These are phyloP conservation scores for Pholiota microspora DNA, from an alignment of 768 basidiomycete species.

Conservation along the genomic window DNA sequence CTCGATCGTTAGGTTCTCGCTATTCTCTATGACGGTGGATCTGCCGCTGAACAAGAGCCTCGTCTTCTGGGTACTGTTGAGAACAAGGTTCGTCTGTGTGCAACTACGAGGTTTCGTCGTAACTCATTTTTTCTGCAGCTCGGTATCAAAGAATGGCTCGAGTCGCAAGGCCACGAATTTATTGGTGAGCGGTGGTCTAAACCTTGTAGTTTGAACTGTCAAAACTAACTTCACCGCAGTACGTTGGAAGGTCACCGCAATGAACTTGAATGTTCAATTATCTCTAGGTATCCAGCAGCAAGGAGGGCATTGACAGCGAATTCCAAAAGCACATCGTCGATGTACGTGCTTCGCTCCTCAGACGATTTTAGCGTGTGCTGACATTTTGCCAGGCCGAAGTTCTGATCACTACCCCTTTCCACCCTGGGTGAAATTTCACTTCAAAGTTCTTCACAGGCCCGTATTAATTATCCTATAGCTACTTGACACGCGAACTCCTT, in stretches of 20 bases:
- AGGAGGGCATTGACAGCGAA: constrained; percentile 78
- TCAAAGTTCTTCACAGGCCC: background rate
- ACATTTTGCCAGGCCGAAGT: constrained; percentile 59
- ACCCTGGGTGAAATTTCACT: constrained; percentile 51
- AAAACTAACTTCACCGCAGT: background rate
- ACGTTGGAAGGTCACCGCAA: background rate
- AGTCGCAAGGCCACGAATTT: constrained; percentile 70
- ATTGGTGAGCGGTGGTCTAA: constrained; percentile 46
- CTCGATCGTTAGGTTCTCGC: constrained; percentile 61
- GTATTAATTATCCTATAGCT: constrained; percentile 28
- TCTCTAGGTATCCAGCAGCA: constrained; percentile 68
- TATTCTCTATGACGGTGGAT: constrained; percentile 68
- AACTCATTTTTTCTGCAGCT: constrained; percentile 41
- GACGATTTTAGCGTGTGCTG: background rate
- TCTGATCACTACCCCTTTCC: constrained; percentile 83
- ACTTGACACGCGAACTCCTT: constrained; percentile 71
- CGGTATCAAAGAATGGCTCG: constrained; percentile 68
- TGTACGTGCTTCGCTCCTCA: constrained; percentile 38
- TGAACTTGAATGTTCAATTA: background rate
- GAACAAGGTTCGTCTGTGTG: constrained; percentile 53
- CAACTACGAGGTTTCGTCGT: background rate
- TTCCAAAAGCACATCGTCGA: constrained; percentile 84
- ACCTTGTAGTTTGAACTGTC: background rate
- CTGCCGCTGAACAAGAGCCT: constrained; percentile 65
- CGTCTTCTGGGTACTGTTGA: constrained; percentile 80